A percentile compares a stretch with the other conserved stretches of the same genome.
phyloP scores from a whole-genome alignment of 1,284 basidiomycete species.

The Boletus sp. region DNA sequence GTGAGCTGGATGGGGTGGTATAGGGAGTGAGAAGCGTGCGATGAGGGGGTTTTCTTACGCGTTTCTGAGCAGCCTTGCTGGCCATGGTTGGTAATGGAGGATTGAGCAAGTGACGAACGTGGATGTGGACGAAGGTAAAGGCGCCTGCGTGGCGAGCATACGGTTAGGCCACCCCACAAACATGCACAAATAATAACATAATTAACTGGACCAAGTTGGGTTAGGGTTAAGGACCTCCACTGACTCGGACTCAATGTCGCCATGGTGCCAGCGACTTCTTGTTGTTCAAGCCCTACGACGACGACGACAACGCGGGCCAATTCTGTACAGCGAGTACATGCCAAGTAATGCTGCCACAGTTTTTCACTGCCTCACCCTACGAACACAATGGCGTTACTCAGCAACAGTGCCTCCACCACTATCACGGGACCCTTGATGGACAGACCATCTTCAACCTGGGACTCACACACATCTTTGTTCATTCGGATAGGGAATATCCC shows the following conservation, averaged over 20 bases:
- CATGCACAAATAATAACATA: constrained; percentile 19
- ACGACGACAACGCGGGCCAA: not conserved
- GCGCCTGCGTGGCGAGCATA: constrained; percentile 27
- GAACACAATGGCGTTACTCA: no score
- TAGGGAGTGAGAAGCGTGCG: not conserved
- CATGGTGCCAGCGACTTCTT: constrained; percentile 6
- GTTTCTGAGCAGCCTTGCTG: constrained; percentile 79
- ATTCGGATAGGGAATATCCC: no score
- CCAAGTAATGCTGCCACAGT: not conserved
- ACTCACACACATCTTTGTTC: no score
- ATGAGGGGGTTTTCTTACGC: constrained; percentile 45
- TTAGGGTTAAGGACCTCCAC: constrained; percentile 25
- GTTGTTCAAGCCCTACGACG: not conserved
- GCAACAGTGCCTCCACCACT: no score
- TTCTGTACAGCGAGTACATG: not conserved
- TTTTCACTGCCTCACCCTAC: constrained; percentile 9
- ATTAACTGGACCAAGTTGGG: constrained; percentile 2
- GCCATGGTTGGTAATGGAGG: constrained; percentile 49
- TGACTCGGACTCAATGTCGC: constrained; percentile 9
- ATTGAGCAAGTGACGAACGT: constrained; percentile 7
- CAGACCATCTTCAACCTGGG: no score
- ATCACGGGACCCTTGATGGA: no score
- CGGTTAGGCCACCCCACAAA: constrained; percentile 27
- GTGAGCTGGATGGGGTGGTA: constrained; percentile 50
- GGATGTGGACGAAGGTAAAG: constrained; percentile 23